Conservation (phyloP, 495 filamentous ascomycete species). For the Diplogelasinospora grovesii region DNA sequence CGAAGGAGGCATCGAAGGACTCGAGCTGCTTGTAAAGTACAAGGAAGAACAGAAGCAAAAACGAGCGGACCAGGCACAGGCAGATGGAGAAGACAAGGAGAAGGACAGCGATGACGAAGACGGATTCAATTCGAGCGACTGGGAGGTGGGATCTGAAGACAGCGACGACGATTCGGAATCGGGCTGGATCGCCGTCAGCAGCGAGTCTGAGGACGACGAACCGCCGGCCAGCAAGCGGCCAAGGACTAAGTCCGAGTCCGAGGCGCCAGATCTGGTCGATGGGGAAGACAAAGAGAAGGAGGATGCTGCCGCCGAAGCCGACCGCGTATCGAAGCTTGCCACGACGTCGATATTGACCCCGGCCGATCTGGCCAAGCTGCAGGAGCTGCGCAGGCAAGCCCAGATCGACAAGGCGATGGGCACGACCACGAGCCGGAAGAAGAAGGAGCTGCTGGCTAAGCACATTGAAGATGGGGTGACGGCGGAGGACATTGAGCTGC, state of each 20-base stretch:
- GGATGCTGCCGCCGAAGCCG: slow-evolving; percentile 33
- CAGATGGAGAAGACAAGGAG: slow-evolving; percentile 36
- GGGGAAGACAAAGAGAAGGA: slow-evolving; percentile 14
- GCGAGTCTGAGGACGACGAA: slow-evolving; percentile 63
- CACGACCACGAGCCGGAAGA: slow-evolving; percentile 23
- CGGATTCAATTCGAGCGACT: slow-evolving; percentile 68
- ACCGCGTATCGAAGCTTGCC: slow-evolving; percentile 53
- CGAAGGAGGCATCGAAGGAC: slow-evolving; percentile 77
- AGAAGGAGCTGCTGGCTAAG: slow-evolving; percentile 46
- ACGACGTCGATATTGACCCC: slow-evolving; percentile 86
- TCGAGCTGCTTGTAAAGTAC: slow-evolving; percentile 87
- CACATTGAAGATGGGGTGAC: slow-evolving; percentile 81
- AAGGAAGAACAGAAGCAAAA: slow-evolving; percentile 80
- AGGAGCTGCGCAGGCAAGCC: slow-evolving; percentile 72
- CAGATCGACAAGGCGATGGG: slow-evolving; percentile 57
- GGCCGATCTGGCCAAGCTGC: slow-evolving; percentile 84
- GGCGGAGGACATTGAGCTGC: slow-evolving; percentile 74
- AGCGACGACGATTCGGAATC: slow-evolving; percentile 66
- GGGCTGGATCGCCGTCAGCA: slow-evolving; percentile 91
- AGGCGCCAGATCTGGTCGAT: slow-evolving; percentile 22
- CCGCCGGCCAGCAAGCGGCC: slow-evolving; percentile 58
- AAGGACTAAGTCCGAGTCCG: slow-evolving; percentile 20
- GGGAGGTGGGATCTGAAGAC: slow-evolving; percentile 77
- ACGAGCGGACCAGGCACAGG: slow-evolving; percentile 59
- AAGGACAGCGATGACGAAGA: slow-evolving; percentile 46